Conservation (phyloP, 768 basidiomycete genomes). For the Tricholoma furcatifolium region DNA sequence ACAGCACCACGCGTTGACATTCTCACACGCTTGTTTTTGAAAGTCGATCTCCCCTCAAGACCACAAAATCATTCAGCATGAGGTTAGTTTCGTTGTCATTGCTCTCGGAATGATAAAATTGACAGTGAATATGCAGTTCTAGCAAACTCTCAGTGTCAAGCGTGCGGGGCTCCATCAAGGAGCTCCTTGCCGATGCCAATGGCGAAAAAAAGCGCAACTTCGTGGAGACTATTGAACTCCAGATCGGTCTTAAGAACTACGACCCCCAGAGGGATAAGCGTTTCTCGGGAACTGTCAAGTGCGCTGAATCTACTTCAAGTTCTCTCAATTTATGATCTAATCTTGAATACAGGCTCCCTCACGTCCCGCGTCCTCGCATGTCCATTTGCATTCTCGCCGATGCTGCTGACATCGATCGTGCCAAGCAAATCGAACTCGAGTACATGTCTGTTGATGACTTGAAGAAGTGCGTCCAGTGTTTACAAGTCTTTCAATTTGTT, state of each 20-base stretch:
- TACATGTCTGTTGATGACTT: slow-evolving; percentile 99
- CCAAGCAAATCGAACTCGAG: slow-evolving; percentile 96
- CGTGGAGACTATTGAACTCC: slow-evolving; percentile 94
- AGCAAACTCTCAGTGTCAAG: slow-evolving; percentile 96
- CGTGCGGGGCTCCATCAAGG: slow-evolving; percentile 98
- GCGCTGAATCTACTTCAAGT: slow-evolving; percentile 19
- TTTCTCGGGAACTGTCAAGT: slow-evolving; percentile 99
- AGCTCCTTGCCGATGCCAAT: slow-evolving; percentile 78
- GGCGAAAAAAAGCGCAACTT: slow-evolving; percentile 93
- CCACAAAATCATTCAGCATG: slow-evolving; percentile 21
- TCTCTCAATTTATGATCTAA: not conserved
- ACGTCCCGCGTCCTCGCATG: slow-evolving; percentile 98
- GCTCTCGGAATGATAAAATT: not conserved
- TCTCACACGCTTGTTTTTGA: slow-evolving; percentile 10
- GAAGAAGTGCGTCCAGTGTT: slow-evolving; percentile 75
- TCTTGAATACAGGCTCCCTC: slow-evolving; percentile 67
- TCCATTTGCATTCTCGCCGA: slow-evolving; percentile 99
- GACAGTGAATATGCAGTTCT: slow-evolving; percentile 25
- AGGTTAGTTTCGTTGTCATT: slow-evolving; percentile 17
- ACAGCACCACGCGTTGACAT: slow-evolving; percentile 23
- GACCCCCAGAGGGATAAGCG: slow-evolving; percentile 99
- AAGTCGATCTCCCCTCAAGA: slow-evolving; percentile 20
- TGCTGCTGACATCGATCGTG: slow-evolving; percentile 97
- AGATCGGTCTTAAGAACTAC: slow-evolving; percentile 98
- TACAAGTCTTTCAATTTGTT: not conserved